Evolutionary conservation across 306 rosid species (phyloP).

Genomic region (Geum urbanum): DNA sequence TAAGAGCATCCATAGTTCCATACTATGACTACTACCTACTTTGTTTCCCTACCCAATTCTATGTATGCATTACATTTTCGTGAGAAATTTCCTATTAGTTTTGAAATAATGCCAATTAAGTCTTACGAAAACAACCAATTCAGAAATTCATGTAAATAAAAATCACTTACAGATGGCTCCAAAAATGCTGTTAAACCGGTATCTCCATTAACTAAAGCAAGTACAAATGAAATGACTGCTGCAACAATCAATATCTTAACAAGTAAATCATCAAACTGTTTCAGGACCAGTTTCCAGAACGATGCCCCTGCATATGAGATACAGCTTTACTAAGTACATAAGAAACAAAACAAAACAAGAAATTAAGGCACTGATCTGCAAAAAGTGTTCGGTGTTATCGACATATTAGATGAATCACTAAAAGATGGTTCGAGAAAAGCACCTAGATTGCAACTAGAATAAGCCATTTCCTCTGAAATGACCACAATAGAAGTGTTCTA

Average conservation of each 20-base stretch:
- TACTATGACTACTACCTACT: background rate
- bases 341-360: background rate
- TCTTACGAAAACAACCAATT: background rate
- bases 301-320: conserved; percentile 70
- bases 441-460: background rate
- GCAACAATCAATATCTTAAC: conserved; percentile 88
- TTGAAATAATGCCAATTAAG: background rate
- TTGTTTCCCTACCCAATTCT: background rate
- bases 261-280: conserved; percentile 94
- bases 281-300: conserved; percentile 88
- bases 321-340: conserved; percentile 25
- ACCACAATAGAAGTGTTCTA: background rate
- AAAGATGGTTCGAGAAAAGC: background rate
- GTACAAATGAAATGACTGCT: conserved; percentile 74
- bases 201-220: conserved; percentile 89
- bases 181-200: conserved; percentile 88
- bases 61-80: background rate
- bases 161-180: conserved; percentile 88
- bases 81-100: background rate
- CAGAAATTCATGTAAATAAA: conserved; percentile 10
- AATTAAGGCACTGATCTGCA: background rate
- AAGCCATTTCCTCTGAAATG: background rate
- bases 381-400: background rate
- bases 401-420: background rate
- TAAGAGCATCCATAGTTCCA: background rate